phyloP scores from a whole-genome alignment of 495 filamentous ascomycete species.

The Bacidia gigantensis region DNA sequence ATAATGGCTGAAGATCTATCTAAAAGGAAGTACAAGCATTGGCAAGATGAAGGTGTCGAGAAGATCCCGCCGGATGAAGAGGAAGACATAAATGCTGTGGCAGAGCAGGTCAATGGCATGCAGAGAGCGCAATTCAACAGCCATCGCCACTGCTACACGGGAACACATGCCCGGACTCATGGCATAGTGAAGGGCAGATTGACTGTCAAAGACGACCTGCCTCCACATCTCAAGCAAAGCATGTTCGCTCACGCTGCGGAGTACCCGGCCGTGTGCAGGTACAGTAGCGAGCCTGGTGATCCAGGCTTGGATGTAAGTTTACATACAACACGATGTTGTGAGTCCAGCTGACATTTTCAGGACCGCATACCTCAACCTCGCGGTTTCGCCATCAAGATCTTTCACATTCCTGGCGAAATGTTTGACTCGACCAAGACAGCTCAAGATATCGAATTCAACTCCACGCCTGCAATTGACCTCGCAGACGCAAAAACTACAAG shows the following conservation, averaged over 20 bases:
- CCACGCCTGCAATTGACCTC: constrained; percentile 33
- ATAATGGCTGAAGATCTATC: background rate
- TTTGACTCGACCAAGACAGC: constrained; percentile 26
- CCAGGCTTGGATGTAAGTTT: constrained; percentile 26
- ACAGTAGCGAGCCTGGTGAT: constrained; percentile 31
- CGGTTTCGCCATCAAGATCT: constrained; percentile 37
- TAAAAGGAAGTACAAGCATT: constrained; percentile 27
- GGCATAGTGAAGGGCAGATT: constrained; percentile 33
- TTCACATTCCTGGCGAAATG: constrained; percentile 32
- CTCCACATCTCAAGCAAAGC: constrained; percentile 30
- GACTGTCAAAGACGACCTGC: constrained; percentile 27
- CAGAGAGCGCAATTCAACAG: constrained; percentile 35
- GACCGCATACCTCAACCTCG: constrained; percentile 33
- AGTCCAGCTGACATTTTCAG: constrained; percentile 10
- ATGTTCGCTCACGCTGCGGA: constrained; percentile 29
- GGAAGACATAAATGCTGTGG: constrained; percentile 33
- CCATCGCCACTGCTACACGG: constrained; percentile 28
- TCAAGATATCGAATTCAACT: constrained; percentile 37
- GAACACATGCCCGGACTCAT: constrained; percentile 33
- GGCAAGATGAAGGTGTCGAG: constrained; percentile 32
- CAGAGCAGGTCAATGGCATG: constrained; percentile 33
- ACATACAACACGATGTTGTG: background rate
- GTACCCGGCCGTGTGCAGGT: constrained; percentile 26
- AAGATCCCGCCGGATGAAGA: constrained; percentile 28
- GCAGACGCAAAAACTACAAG: constrained; percentile 31